Base-by-base conservation (phyloP, 306 rosid species). In the Cucumis melo region DNA sequence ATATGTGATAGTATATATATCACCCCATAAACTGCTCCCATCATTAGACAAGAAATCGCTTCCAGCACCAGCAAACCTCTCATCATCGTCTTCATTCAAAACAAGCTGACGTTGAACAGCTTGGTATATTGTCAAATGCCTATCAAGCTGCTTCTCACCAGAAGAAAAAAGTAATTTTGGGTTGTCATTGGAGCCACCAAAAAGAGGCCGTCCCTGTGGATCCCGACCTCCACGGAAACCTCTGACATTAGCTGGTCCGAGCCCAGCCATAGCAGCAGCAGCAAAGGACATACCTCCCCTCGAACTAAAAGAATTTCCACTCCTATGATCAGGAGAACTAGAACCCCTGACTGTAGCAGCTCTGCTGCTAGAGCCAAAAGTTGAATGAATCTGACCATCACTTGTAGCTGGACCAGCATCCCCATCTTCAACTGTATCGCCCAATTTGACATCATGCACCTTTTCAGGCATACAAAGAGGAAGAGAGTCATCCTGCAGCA, bases 251-350 rank as follows among this genome's bases (percentile, higher is more conserved):
- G 87, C 92, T 62, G 96, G 86, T 78, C 96, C 96, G 81, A 95
- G 96, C 53, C 99, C 99, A 70, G 99, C 96, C 98, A 90, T 95
- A 65, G 99, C 97, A 58, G 99, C 99, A 78, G 98, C 98, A 83
- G 98, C 98, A 83, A 95, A 95, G 73, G 99, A 90, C 99, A 95
- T 92, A 63, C 91, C 96, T 75, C 97, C 96, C 79, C 91, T 89
- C 44, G 98, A 87, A 65, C 90, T 79, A 80, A 91, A 88, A 81
- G 94, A 88, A 85, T 80, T 87, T 70, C 85, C 87, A 73, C 91
- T 87, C 82, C 93, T 88, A 68, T 90, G 88, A 78, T 94, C 99
- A 58, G 87, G 73, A 34, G 92, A 81, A 80, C 89, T 97, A 2
- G 92, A 77, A 7, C 90, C 96, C 87, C 83, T 88, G 50, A 74